Conservation (phyloP, 2,329 filamentous ascomycete genomes). For the Blastomyces parvus region DNA sequence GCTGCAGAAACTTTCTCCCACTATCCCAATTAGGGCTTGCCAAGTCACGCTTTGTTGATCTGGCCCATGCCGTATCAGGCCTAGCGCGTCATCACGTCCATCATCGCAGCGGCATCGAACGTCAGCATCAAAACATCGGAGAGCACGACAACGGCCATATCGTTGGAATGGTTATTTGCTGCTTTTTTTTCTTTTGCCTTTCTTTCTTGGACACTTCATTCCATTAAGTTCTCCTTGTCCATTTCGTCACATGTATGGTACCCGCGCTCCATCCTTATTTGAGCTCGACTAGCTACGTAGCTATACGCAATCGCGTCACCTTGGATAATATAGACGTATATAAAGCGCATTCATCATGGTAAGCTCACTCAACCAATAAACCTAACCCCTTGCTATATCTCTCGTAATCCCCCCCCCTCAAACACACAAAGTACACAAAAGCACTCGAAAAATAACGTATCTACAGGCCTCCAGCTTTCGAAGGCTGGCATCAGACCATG, state of each 20-base stretch:
- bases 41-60: neutral
- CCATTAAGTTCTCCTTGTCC: neutral
- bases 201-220: neutral
- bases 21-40: neutral
- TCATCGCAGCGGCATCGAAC: neutral
- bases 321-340: neutral
- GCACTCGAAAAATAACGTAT: neutral
- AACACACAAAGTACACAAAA: neutral
- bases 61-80: neutral
- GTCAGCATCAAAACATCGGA: neutral
- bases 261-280: neutral
- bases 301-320: too few species aligned
- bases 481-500: slow-evolving; percentile 52
- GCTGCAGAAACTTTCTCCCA: neutral
- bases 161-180: neutral
- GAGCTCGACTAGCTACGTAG: neutral
- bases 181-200: neutral
- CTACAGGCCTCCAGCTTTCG: slow-evolving; percentile 37
- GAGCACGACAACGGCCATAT: neutral
- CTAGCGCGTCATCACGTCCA: neutral
- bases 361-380: neutral
- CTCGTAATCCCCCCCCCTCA: neutral
- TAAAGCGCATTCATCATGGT: slow-evolving; percentile 2
- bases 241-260: neutral
- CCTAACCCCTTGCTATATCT: neutral